Evolutionary conservation across 2,329 filamentous ascomycete species (phyloP), one percentile per base, ranked within the genome.

Genomic region (Aspergillus felis): DNA sequence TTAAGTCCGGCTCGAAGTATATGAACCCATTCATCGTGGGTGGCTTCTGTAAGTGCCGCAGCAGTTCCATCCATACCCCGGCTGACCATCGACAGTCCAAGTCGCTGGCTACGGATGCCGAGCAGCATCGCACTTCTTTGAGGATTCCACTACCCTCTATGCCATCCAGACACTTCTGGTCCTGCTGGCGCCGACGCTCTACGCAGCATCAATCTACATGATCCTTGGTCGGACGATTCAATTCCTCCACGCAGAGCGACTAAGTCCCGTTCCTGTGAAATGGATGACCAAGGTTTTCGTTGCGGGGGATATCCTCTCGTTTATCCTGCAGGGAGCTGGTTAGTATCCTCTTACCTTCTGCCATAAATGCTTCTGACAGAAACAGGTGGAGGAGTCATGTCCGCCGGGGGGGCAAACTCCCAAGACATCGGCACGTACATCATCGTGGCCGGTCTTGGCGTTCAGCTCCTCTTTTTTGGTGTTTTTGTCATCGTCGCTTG

Each of bases 401-500:
- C 53, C 12, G 28, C 9, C n/a, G 48, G 53, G 6, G 44, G 25
- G 7, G 14, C 50, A 7, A 55, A 48, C 9, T n/a, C 48, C 6
- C 50, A 51, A 24, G 17, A 59, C 3, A 57, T 61, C 6, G 64
- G 65, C 38, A 56, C 65, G 22, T 53, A 66, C 24, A 61, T 66
- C 35, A 62, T 64, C 28, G 42, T 65, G n/a, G 64, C 25, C 2
- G 61, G 64, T 28, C 58, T 66, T 8, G 61, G 57, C 9, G 59
- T 66, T 35, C 64, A 66, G 48, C 54, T 66, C 2, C 20, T 66
- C 3, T 66, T 64, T 29, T 66, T 66, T n/a, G 61, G 58, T 4
- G 55, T 65, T 9, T 66, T 66, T 35, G 57, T 65, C 5, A 20
- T 60, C 3, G 46, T 58, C 0, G 61, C 59, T 1, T 41, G 59